These are phyloP conservation scores for Dendrobium catenatum DNA, from an alignment of 106 monocot species.

Conservation along the genomic window DNA sequence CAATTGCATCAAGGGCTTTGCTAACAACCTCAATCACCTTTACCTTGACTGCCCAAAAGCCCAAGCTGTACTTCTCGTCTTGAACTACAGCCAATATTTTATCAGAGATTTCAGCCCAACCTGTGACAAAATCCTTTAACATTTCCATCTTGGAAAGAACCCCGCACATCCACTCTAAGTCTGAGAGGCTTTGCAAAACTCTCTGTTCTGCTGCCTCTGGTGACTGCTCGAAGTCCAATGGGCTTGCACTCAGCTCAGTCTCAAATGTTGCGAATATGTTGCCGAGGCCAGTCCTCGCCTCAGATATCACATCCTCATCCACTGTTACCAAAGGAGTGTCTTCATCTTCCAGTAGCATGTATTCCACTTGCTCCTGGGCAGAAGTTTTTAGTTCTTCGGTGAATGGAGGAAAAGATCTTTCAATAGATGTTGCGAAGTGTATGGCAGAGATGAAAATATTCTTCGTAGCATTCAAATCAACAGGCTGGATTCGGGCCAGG, in stretches of 20 bases:
- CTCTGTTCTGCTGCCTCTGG: constrained; percentile 45
- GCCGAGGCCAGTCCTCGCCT: constrained; percentile 37
- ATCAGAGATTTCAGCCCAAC: constrained; percentile 46
- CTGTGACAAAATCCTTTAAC: constrained; percentile 66
- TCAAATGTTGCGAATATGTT: constrained; percentile 50
- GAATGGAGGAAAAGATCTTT: constrained; percentile 51
- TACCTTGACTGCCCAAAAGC: constrained; percentile 54
- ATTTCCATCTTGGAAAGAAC: constrained; percentile 72
- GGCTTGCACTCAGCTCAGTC: constrained; percentile 29
- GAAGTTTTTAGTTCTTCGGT: constrained; percentile 74
- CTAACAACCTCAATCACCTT: constrained; percentile 68
- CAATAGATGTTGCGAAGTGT: constrained; percentile 51
- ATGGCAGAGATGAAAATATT: constrained; percentile 83
- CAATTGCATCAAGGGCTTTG: constrained; percentile 78
- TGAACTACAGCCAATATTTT: constrained; percentile 42
- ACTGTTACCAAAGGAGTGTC: constrained; percentile 48
- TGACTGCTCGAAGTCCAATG: constrained; percentile 19
- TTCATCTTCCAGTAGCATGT: constrained; percentile 80
- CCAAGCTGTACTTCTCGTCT: constrained; percentile 36
- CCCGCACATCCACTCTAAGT: constrained; percentile 74
- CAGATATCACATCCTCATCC: constrained; percentile 65
- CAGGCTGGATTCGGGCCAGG: constrained; percentile 57
- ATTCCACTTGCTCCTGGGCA: constrained; percentile 92
- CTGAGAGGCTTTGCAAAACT: constrained; percentile 43
- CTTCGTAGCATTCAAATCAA: constrained; percentile 51